These are phyloP conservation scores for Neonectria neomacrospora DNA, from an alignment of 2,329 filamentous ascomycete genomes.

Conservation along the genomic window DNA sequence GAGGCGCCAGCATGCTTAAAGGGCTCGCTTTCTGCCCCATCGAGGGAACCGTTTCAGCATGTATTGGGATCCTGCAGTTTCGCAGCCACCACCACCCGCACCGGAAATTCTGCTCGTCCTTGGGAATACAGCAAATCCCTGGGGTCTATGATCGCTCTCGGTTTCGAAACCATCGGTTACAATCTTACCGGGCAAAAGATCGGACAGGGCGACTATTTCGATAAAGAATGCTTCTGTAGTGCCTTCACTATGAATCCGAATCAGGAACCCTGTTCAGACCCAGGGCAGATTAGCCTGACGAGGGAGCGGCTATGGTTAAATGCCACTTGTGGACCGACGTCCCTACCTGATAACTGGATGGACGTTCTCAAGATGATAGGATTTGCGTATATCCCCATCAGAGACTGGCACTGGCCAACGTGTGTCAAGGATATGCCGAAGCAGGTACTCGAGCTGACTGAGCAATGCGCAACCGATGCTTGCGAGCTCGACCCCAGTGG, in stretches of 20 bases:
- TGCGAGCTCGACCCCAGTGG: constrained; percentile 9
- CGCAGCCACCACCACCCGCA: constrained; percentile 11
- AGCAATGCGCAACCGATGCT: constrained; percentile 6
- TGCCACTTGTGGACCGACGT: constrained; percentile 24
- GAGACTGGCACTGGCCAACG: constrained; percentile 9
- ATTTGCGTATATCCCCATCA: constrained; percentile 1
- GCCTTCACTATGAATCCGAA: neutral
- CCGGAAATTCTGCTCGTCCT: constrained; percentile 28
- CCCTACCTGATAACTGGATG: constrained; percentile 1
- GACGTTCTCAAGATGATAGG: constrained; percentile 5
- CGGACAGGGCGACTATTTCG: constrained; percentile 22
- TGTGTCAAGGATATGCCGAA: constrained; percentile 4
- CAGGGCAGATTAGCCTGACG: neutral
- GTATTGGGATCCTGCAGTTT: constrained; percentile 28
- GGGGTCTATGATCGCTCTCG: constrained; percentile 17
- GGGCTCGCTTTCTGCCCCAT: neutral
- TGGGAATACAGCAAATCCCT: constrained; percentile 25
- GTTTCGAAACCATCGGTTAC: constrained; percentile 29
- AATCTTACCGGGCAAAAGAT: constrained; percentile 1
- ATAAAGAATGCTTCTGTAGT: constrained; percentile 30
- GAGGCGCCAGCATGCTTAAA: constrained; percentile 27
- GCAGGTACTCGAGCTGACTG: neutral
- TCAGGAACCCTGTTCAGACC: constrained; percentile 19
- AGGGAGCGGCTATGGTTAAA: constrained; percentile 26
- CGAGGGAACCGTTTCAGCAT: constrained; percentile 10